These are phyloP conservation scores for Scenedesmus sp. DNA, from an alignment of 163 green algal genomes.

Conservation along the genomic window DNA sequence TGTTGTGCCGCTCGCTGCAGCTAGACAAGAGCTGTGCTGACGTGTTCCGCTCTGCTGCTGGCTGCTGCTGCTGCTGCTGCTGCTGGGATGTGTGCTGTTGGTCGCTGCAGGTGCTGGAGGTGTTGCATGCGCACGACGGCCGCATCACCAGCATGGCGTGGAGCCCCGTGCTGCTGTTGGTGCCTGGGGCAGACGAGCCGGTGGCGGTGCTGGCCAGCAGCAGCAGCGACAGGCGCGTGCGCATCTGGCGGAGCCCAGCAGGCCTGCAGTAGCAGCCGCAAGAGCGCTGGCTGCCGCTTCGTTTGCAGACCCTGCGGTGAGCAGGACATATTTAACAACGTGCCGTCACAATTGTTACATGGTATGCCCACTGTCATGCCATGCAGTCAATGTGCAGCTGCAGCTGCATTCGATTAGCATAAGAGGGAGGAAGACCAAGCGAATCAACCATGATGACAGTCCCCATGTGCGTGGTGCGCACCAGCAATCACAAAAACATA, in stretches of 20 bases:
- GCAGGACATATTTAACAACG: background rate
- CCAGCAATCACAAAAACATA: too few species aligned
- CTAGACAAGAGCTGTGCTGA: background rate
- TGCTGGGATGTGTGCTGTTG: constrained; percentile 37
- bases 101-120: constrained; percentile 73
- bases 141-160: constrained; percentile 66
- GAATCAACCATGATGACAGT: too few species aligned
- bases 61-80: background rate
- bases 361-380: too few species aligned
- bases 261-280: background rate
- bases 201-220: constrained; percentile 72
- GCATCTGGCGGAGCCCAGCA: constrained; percentile 67
- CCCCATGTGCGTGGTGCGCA: too few species aligned
- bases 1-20: background rate
- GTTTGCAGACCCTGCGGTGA: background rate
- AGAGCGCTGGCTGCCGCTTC: background rate
- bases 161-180: constrained; percentile 57
- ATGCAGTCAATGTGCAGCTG: too few species aligned
- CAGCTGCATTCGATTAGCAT: too few species aligned
- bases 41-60: background rate
- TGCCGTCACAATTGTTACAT: too few species aligned
- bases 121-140: constrained; percentile 74
- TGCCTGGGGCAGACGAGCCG: constrained; percentile 24
- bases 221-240: constrained; percentile 70
- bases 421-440: too few species aligned